Base-by-base conservation (phyloP, 345 rosid genomes). In the Murraya paniculata region DNA sequence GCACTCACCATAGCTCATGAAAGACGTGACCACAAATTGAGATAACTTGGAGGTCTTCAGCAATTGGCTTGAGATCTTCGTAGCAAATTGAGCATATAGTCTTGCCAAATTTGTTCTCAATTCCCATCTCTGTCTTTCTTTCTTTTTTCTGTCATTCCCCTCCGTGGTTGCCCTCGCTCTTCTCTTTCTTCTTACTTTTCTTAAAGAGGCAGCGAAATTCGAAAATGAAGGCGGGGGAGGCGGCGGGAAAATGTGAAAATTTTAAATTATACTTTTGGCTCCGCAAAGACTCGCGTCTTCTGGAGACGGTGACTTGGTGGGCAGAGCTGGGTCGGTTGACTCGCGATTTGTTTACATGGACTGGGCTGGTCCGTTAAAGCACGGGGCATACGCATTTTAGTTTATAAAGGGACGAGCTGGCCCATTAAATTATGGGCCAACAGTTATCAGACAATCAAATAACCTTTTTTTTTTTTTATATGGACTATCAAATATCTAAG, bases 1-100 rank as follows among this genome's bases (percentile, higher is more conserved):
- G 53, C 31, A 78, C 79, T 77, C 61, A 94, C 98, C 98, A 96
- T 68, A 92, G 91, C 67, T 94, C 97, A 85, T 96, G 98, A 86
- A 96, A 94, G 80, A 96, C 99, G 35, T 96, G 98, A 75, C 98
- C 97, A 77, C 98, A 94, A 60, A 91, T 84, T 68, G 98, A 89
- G 82, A 96, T 90, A 48, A 89, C 88, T 73, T 92, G 98, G 31
- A 94, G 92, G 81, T 96, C 92, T 80, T 94, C 97, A 70, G 82
- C 85, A 65, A 91, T 85, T 50, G 98, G 99, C 82, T 89, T 96
- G 27, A 94, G 98, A 83, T 96, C 98, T 85, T 96, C 98, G 80
- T 89, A 92, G 82, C 98, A 96, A 73, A 96, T 94, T 0, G 99
- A 84, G 76, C 99, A 96, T 33, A 94, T 90, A 1, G 95, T 87